A percentile compares a stretch with the other conserved stretches of the same genome.
These are phyloP conservation scores for Botryosphaeria agaves DNA, from an alignment of 2,329 filamentous ascomycete species.

Conservation along the genomic window DNA sequence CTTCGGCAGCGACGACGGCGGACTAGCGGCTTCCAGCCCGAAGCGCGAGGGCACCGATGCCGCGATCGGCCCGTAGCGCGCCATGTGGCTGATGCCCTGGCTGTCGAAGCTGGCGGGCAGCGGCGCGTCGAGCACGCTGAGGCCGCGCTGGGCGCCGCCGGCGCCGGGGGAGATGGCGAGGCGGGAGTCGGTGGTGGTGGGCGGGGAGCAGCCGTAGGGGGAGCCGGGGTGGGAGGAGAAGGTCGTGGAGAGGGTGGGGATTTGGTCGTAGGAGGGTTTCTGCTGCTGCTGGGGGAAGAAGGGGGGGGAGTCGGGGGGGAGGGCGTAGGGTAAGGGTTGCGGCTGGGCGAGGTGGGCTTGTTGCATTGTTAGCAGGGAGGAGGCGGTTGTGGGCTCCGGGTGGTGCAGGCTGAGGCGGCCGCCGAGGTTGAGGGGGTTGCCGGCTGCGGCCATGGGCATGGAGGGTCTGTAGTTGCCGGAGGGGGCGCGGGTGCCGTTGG, in stretches of 20 bases:
- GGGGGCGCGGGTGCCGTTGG: constrained; percentile 85
- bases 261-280: constrained; percentile 26
- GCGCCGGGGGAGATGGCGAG: constrained; percentile 60
- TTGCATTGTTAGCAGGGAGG: constrained; percentile 32
- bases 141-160: constrained; percentile 36
- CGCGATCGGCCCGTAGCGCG: constrained; percentile 76
- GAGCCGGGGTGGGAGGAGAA: constrained; percentile 41
- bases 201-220: constrained; percentile 71
- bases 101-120: constrained; percentile 92
- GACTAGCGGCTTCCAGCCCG: constrained; percentile 70
- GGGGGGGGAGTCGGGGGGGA: constrained; percentile 25
- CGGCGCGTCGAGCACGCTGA: constrained; percentile 88
- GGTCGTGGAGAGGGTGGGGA: constrained; percentile 39
- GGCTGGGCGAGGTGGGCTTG: constrained; percentile 20
- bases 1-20: constrained; percentile 24
- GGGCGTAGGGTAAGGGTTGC: constrained; percentile 6
- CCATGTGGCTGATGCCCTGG: constrained; percentile 83
- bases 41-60: constrained; percentile 89
- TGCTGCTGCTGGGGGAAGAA: constrained; percentile 17
- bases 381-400: constrained; percentile 48
- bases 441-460: constrained; percentile 22
- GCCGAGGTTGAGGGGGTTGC: constrained; percentile 35
- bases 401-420: constrained; percentile 51
- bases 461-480: constrained; percentile 32
- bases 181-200: constrained; percentile 59